Evolutionary conservation across 768 basidiomycete species (phyloP).

Genomic region (Rubroboletus satanas): DNA sequence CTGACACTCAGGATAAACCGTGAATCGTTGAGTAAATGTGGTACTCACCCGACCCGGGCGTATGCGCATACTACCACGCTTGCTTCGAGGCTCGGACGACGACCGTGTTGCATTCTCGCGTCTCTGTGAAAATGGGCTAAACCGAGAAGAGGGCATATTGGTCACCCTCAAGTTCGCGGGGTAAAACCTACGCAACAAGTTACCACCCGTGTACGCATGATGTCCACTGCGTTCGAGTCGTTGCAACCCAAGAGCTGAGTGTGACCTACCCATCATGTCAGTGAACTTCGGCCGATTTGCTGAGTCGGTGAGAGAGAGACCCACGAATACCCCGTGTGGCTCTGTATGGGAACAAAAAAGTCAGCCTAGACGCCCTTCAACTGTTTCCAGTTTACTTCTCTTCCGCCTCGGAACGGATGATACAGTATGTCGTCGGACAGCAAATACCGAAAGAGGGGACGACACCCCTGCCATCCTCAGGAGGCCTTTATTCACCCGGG

Average conservation of each 20-base stretch:
- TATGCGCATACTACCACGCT: neutral
- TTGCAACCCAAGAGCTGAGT: neutral
- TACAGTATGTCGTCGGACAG: too few relatives aligned
- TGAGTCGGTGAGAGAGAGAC: too few relatives aligned
- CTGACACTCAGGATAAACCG: neutral
- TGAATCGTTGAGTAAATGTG: neutral
- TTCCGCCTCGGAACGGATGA: too few relatives aligned
- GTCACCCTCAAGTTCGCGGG: neutral
- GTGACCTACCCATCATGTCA: neutral
- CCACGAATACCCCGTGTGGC: too few relatives aligned
- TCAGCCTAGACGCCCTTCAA: too few relatives aligned
- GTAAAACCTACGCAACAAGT: neutral
- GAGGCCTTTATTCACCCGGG: too few relatives aligned
- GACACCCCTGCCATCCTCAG: too few relatives aligned
- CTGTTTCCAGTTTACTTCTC: too few relatives aligned
- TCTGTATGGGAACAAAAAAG: too few relatives aligned
- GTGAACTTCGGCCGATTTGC: too few relatives aligned
- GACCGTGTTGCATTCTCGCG: neutral
- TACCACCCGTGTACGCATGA: neutral
- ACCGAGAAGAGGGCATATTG: neutral
- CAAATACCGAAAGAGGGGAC: too few relatives aligned
- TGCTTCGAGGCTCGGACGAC: neutral
- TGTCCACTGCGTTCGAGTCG: neutral
- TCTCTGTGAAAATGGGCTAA: neutral
- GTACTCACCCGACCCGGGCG: neutral